These are phyloP conservation scores for Amorphotheca resinae DNA, from an alignment of 495 filamentous ascomycete genomes.

Conservation along the genomic window DNA sequence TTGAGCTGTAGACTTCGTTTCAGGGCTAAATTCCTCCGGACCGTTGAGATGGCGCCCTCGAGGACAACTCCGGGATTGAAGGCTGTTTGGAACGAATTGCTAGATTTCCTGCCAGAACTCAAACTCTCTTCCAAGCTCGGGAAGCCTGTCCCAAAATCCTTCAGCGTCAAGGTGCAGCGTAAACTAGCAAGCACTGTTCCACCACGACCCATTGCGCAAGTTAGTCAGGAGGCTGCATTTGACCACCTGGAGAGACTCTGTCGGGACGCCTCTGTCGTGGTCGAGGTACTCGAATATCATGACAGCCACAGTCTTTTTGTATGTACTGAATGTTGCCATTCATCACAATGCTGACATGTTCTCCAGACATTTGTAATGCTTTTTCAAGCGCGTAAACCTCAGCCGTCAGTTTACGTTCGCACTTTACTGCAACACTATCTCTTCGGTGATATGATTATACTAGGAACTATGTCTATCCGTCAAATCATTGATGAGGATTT, in stretches of 20 bases:
- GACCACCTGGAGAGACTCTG: slow-evolving; percentile 57
- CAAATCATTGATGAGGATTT: slow-evolving; percentile 72
- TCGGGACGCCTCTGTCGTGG: slow-evolving; percentile 56
- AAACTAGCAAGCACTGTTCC: slow-evolving; percentile 84
- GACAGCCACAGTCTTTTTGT: slow-evolving; percentile 59
- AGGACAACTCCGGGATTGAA: slow-evolving; percentile 24
- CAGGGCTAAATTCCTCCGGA: slow-evolving; percentile 46
- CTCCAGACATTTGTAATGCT: slow-evolving; percentile 53
- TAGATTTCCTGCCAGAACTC: slow-evolving; percentile 31
- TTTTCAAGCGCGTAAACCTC: slow-evolving; percentile 66
- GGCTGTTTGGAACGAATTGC: slow-evolving; percentile 33
- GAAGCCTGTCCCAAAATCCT: slow-evolving; percentile 57
- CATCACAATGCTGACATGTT: slow-evolving; percentile 3
- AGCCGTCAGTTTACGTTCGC: slow-evolving; percentile 74
- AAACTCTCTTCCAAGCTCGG: slow-evolving; percentile 42
- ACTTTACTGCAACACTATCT: slow-evolving; percentile 67
- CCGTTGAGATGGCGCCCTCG: slow-evolving; percentile 32
- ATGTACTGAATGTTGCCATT: slow-evolving; percentile 11
- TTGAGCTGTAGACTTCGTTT: slow-evolving; percentile 51
- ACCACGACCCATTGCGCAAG: slow-evolving; percentile 75
- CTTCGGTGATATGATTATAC: slow-evolving; percentile 53
- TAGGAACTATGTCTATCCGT: slow-evolving; percentile 54
- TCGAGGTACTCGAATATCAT: slow-evolving; percentile 52
- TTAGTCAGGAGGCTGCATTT: slow-evolving; percentile 58
- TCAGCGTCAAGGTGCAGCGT: slow-evolving; percentile 83